Evolutionary conservation across 768 basidiomycete genomes (phyloP), one percentile per base, ranked within the genome.

Genomic region (Boletus eberwhitei): DNA sequence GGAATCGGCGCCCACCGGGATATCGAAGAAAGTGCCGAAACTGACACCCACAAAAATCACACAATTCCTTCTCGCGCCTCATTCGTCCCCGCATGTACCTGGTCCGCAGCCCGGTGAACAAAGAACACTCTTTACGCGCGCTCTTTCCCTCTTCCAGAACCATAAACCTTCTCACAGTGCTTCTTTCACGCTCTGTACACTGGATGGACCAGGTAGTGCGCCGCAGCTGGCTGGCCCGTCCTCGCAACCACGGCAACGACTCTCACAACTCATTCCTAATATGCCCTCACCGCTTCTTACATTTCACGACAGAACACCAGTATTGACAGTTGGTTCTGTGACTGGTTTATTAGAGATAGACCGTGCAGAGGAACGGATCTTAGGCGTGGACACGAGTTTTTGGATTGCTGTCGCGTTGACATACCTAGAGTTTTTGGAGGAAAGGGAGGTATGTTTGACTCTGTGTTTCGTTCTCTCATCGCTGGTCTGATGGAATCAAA

Each of bases 331-430:
- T 17, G 71, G 77, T 3, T 81, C 83, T 0, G 70, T 80, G 8
- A 82, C 78, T 1, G 89, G 90, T 5, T 50, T 83, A 34, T 70
- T 92, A 37, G 87, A 87, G 64, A 69, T 92, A 36, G 80, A 90
- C 36, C 69, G 73, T 48, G 70, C 74, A 5, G 79, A 86, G 54
- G 82, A 83, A 49, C 68, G 73, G 17, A 68, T 77, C 31, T 64
- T 90, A 22, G 90, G 89, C 14, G 81, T 93, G 29, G 87, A 90
- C 45, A 79, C 80, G 26, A 84, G 84, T 50, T 92, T 92, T 64
- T 92, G 88, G 85, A 77, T 93, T 42, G 81, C 87, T 1, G 74
- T 88, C 38, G 84, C 84, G 0, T 66, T 91, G 61, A 84, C 87
- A 3, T 93, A 90, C 66, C 69, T 89, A 13, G 88, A 88, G 54